A percentile compares a stretch with the other conserved stretches of the same genome.
phyloP scores from a whole-genome alignment of 176 grass and related monocot species.

The Areca catechu region DNA sequence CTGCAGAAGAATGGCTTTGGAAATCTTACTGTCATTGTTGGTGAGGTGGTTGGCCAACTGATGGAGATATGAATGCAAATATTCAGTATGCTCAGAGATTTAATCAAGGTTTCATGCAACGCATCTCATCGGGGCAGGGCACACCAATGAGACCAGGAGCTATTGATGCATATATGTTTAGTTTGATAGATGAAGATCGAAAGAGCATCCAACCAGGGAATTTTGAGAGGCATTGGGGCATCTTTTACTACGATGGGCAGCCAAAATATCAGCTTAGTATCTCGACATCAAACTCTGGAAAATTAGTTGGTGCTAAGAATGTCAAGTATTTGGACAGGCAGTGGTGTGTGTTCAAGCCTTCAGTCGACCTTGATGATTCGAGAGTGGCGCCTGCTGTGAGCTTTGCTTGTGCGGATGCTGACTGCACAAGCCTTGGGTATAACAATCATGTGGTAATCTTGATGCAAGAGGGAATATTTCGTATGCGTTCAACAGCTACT shows the following conservation, averaged over 20 bases:
- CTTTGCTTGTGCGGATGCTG: constrained; percentile 59
- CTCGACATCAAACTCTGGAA: background rate
- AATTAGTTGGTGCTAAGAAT: constrained; percentile 31
- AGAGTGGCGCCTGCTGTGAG: constrained; percentile 46
- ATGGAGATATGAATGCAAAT: constrained; percentile 59
- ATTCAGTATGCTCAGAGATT: constrained; percentile 35
- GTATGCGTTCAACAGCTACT: constrained; percentile 67
- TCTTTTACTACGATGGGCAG: constrained; percentile 75
- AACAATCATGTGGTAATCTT: constrained; percentile 54
- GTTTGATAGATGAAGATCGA: constrained; percentile 73
- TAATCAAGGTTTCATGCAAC: constrained; percentile 62
- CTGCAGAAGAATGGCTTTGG: constrained; percentile 56
- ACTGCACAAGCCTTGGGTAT: constrained; percentile 76
- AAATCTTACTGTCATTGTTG: constrained; percentile 52
- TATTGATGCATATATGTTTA: constrained; percentile 70
- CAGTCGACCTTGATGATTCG: constrained; percentile 23
- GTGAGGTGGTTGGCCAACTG: constrained; percentile 83
- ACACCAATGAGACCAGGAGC: constrained; percentile 61
- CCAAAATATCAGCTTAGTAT: constrained; percentile 67
- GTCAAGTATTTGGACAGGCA: constrained; percentile 35
- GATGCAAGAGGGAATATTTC: constrained; percentile 68
- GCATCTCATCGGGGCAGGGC: constrained; percentile 37
- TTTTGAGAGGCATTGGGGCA: constrained; percentile 88
- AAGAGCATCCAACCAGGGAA: constrained; percentile 80
- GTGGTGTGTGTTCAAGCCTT: constrained; percentile 71